Evolutionary conservation across 108 stramenopile species (phyloP), one percentile per base, ranked within the genome.

Genomic region (Pseudonitzschia multistriata): DNA sequence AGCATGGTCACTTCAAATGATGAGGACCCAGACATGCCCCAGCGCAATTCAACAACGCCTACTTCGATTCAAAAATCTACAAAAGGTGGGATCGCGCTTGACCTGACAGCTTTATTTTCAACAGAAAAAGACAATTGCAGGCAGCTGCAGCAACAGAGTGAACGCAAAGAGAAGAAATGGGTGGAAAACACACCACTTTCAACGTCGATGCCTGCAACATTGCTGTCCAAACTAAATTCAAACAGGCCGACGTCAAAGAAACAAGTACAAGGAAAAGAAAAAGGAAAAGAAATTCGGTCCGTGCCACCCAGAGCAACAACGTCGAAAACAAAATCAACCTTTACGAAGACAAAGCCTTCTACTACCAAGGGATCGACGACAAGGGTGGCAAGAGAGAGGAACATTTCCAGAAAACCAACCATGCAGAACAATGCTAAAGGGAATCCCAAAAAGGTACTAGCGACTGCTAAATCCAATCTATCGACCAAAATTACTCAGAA

Each of bases 51-150:
- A 13, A 13, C 42, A 6, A 13, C 2, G 2, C 42, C 17, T 1
- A 45, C 13, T 2, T 45, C 42, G 42, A 45, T 45, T 45, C 6
- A 54, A 59, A 54, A 56, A 19, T 59, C 39, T 4, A 37, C 55
- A 17, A 70, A 70, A 55, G 53, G 68, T 24, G 74, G 74, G 17
- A 68, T 83, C 27, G 70, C 62, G 6, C 63, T 79, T 62, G 74
- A 76, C 54, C 40, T 79, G 24, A 67, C 78, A 3, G 53, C 39
- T 14, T 74, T 78, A 65, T 78, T 82, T 72, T 52, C 66, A 4
- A 27, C 27, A 8, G 47, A 57, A 42, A n/a, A 25, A 21, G 29
- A 55, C 29, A 30, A 55, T 27, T 45, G 15, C n/a, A 53, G 22
- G 3, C 31, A 59, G 0, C 29, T 7, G 35, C 14, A 0, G 34